Evolutionary conservation across 2,329 filamentous ascomycete genomes (phyloP).

Genomic region (Colletotrichum coccodes): DNA sequence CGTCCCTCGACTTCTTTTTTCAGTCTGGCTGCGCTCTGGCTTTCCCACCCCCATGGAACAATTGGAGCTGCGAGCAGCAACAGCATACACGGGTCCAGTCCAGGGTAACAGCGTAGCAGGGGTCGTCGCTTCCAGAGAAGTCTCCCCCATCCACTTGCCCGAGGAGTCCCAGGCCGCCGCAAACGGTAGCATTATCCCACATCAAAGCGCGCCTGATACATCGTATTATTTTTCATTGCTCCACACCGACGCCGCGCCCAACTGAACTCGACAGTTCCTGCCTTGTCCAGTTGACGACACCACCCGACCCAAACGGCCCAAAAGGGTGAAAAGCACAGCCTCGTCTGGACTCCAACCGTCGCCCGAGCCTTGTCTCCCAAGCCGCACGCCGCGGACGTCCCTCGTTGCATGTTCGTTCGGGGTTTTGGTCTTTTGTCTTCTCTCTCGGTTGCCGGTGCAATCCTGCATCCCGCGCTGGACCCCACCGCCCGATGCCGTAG

Average conservation of each 20-base stretch:
- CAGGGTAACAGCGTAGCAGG: conserved; percentile 24
- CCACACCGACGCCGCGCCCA: conserved; percentile 24
- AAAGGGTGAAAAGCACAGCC: conserved; percentile 20
- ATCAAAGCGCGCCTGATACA: conserved; percentile 32
- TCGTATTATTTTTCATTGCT: conserved; percentile 29
- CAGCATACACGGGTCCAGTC: conserved; percentile 7
- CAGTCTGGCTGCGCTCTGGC: background rate
- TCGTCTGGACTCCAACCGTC: conserved; percentile 21
- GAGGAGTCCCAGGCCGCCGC: conserved; percentile 22
- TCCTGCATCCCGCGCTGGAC: conserved; percentile 24
- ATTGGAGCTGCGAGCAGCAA: conserved; percentile 14
- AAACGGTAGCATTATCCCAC: conserved; percentile 31
- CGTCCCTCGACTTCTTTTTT: conserved; percentile 12
- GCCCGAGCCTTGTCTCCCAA: conserved; percentile 19
- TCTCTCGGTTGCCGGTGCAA: conserved; percentile 9
- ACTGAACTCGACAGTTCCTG: conserved; percentile 17
- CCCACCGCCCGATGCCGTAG: conserved; percentile 29
- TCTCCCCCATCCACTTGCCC: background rate
- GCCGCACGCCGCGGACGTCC: conserved; percentile 16
- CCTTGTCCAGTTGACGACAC: conserved; percentile 6
- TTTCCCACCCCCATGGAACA: conserved; percentile 6
- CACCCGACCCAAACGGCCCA: background rate
- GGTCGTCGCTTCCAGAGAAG: conserved; percentile 17
- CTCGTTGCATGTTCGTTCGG: background rate
- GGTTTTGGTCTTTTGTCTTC: background rate